Percentiles rank a stretch among this genome's conserved stretches.
phyloP scores from a whole-genome alignment of 768 basidiomycete genomes.

The Suillus placidus region DNA sequence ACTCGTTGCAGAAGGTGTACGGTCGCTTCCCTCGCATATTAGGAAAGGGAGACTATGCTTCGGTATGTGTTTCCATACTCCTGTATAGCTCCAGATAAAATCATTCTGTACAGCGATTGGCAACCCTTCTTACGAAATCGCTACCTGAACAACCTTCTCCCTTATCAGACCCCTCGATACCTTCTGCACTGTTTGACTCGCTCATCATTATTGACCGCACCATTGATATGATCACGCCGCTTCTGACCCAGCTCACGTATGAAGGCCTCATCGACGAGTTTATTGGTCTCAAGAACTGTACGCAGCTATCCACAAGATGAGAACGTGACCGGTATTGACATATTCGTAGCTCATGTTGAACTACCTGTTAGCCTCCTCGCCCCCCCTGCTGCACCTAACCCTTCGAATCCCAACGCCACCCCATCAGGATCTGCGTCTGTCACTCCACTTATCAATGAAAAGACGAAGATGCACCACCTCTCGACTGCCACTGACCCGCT shows the following conservation, averaged over 20 bases:
- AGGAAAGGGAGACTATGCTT: constrained; percentile 90
- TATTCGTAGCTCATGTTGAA: constrained; percentile 68
- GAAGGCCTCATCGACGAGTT: constrained; percentile 95
- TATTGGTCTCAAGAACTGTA: constrained; percentile 87
- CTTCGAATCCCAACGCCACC: constrained; percentile 43
- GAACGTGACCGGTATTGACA: not conserved
- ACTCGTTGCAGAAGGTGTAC: constrained; percentile 80
- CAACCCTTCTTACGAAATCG: constrained; percentile 68
- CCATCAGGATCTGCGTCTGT: constrained; percentile 44
- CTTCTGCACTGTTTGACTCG: constrained; percentile 74
- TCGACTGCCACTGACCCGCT: constrained; percentile 79
- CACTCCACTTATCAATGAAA: constrained; percentile 66
- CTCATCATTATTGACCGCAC: constrained; percentile 89
- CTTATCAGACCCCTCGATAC: constrained; percentile 44
- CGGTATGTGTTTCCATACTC: constrained; percentile 45
- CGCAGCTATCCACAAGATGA: constrained; percentile 29
- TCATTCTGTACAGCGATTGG: constrained; percentile 61
- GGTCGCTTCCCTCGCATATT: constrained; percentile 90
- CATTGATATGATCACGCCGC: constrained; percentile 93
- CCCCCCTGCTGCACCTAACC: constrained; percentile 51
- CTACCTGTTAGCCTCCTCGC: constrained; percentile 71
- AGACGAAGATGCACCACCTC: constrained; percentile 88
- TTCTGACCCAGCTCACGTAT: constrained; percentile 95
- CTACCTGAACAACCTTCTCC: constrained; percentile 44
- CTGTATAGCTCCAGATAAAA: constrained; percentile 3